Evolutionary conservation across 225 moss, liverwort and hornwort genomes (phyloP).

Genomic region (Lunularia cruciata): DNA sequence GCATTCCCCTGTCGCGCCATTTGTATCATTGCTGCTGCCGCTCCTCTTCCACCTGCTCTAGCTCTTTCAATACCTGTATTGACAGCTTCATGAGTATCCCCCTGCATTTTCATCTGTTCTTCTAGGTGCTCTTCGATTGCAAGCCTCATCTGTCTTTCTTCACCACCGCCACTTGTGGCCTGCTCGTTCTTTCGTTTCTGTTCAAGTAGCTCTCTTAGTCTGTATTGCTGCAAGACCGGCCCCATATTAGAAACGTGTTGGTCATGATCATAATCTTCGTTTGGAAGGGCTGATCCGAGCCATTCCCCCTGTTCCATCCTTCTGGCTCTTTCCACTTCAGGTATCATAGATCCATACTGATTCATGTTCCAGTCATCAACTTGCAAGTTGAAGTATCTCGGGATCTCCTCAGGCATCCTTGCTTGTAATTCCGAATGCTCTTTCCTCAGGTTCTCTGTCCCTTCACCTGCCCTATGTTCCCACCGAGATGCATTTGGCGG

Average conservation of each 20-base stretch:
- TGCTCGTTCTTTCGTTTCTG: not conserved
- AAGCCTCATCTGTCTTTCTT: not conserved
- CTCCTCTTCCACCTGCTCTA: not conserved
- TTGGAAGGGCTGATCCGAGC: conserved; percentile 7
- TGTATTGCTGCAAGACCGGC: conserved; percentile 4
- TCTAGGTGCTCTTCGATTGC: not conserved
- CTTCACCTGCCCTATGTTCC: not conserved
- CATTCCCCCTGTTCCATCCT: conserved; percentile 10
- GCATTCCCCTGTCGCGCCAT: not conserved
- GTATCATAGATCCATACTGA: conserved; percentile 24
- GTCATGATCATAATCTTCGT: conserved; percentile 13
- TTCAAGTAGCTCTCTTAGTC: not conserved
- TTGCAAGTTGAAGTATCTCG: conserved; percentile 14
- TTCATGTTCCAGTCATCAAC: conserved; percentile 15
- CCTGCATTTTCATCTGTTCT: not conserved
- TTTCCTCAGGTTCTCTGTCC: not conserved
- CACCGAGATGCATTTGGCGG: not conserved
- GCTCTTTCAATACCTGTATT: not conserved
- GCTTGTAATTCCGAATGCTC: not conserved
- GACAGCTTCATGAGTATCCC: not conserved
- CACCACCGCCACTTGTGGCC: not conserved
- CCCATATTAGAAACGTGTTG: not conserved
- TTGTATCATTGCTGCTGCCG: not conserved
- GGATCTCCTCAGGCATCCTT: not conserved
- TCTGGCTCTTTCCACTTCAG: conserved; percentile 8